A percentile compares a stretch with the other conserved stretches of the same genome.
phyloP scores from a whole-genome alignment of 2,329 filamentous ascomycete genomes.

The Fusarium lyarnte region DNA sequence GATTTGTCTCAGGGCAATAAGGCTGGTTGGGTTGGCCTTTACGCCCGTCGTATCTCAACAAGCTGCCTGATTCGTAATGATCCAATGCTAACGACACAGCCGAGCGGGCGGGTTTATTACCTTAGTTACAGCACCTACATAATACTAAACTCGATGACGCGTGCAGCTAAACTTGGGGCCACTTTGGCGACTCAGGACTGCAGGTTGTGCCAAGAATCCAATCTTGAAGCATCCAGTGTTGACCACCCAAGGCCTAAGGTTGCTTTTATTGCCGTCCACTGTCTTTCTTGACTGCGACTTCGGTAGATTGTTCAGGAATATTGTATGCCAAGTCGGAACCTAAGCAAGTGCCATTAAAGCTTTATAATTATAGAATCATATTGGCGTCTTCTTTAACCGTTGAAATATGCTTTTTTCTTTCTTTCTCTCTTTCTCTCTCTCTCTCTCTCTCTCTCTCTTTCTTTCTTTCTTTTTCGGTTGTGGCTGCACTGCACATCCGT shows the following conservation, averaged over 20 bases:
- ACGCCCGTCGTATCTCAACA: conserved; percentile 13
- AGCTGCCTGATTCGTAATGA: conserved; percentile 27
- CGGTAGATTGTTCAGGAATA: not conserved
- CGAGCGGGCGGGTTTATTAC: not conserved
- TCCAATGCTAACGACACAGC: not conserved
- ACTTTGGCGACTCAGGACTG: not conserved
- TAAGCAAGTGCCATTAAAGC: not conserved
- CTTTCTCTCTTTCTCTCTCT: not conserved
- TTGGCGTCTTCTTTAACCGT: not conserved
- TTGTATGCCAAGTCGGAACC: conserved; percentile 6
- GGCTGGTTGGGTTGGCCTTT: not conserved
- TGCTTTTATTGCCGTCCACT: not conserved
- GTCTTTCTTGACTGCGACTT: not conserved
- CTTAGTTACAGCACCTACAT: not conserved
- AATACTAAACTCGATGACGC: conserved; percentile 9
- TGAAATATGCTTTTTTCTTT: not conserved
- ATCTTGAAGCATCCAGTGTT: not conserved
- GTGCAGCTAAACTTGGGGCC: not conserved
- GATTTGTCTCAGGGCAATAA: not conserved
- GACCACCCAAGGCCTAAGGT: not conserved
- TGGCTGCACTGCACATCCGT: not conserved
- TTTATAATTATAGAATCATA: not conserved
- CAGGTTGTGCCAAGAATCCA: not conserved
- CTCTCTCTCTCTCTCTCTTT: no score
- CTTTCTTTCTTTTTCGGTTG: not conserved